A percentile compares a stretch with the other conserved stretches of the same genome.
Evolutionary conservation across 1,139 yeast genomes (phyloP).

Genomic region (Geotrichum carabidarum): DNA sequence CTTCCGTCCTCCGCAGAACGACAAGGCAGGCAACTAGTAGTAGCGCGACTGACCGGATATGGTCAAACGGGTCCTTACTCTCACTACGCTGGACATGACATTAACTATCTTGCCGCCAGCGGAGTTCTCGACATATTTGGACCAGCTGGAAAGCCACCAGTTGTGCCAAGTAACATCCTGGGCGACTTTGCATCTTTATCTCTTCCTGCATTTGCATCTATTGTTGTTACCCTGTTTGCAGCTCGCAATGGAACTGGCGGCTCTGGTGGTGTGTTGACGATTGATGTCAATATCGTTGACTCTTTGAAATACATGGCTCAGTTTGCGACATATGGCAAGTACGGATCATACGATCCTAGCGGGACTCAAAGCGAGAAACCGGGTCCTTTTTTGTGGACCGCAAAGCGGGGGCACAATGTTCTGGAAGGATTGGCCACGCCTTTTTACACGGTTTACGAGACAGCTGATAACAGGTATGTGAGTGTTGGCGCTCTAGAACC

Average conservation of each 20-base stretch:
- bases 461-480: slow-evolving; percentile 22
- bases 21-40: slow-evolving; percentile 19
- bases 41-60: slow-evolving; percentile 25
- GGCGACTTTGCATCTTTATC: slow-evolving; percentile 28
- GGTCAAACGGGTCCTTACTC: slow-evolving; percentile 20
- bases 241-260: slow-evolving; percentile 5
- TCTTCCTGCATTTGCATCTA: slow-evolving; percentile 24
- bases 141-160: slow-evolving; percentile 22
- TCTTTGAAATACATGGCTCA: slow-evolving; percentile 23
- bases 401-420: slow-evolving; percentile 22
- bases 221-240: slow-evolving; percentile 21
- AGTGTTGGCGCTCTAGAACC: slow-evolving; percentile 27
- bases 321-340: slow-evolving; percentile 21
- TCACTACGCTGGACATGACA: slow-evolving; percentile 25
- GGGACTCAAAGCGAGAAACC: neutral
- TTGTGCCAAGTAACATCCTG: slow-evolving; percentile 21
- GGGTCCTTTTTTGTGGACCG: slow-evolving; percentile 3
- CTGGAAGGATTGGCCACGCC: slow-evolving; percentile 25
- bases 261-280: slow-evolving; percentile 6
- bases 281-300: slow-evolving; percentile 26
- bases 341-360: slow-evolving; percentile 2
- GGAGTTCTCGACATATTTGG: slow-evolving; percentile 22
- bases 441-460: slow-evolving; percentile 23
- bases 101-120: slow-evolving; percentile 25
- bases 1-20: slow-evolving; percentile 25